Conservation (phyloP, 2,329 filamentous ascomycete genomes). For the Neonectria sp. region DNA sequence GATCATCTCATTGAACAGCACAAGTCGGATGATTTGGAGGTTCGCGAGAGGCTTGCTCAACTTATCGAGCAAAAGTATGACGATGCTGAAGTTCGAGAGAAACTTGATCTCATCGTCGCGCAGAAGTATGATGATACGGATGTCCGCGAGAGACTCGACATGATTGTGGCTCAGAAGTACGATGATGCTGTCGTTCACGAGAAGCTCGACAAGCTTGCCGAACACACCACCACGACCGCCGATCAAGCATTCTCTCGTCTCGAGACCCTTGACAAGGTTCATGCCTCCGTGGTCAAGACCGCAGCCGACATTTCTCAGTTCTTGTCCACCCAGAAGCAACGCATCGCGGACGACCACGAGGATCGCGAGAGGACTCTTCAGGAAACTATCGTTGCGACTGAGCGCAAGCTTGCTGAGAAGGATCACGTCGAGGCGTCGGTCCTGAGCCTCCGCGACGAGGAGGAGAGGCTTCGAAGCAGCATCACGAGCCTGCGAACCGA, state of each 20-base stretch:
- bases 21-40: slow-evolving; percentile 51
- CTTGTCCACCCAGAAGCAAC: slow-evolving; percentile 81
- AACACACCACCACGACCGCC: slow-evolving; percentile 72
- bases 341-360: slow-evolving; percentile 83
- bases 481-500: slow-evolving; percentile 75
- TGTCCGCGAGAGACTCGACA: slow-evolving; percentile 46
- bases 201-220: slow-evolving; percentile 66
- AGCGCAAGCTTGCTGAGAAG: slow-evolving; percentile 79
- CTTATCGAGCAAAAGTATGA: slow-evolving; percentile 53
- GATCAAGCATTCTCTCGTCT: slow-evolving; percentile 82
- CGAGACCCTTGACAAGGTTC: slow-evolving; percentile 88
- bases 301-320: slow-evolving; percentile 89
- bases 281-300: slow-evolving; percentile 87
- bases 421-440: slow-evolving; percentile 74
- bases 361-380: slow-evolving; percentile 84
- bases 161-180: slow-evolving; percentile 66
- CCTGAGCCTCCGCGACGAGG: slow-evolving; percentile 64
- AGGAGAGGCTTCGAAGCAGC: slow-evolving; percentile 66
- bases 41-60: slow-evolving; percentile 66
- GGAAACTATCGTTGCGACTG: slow-evolving; percentile 84
- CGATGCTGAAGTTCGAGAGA: slow-evolving; percentile 47
- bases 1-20: slow-evolving; percentile 50
- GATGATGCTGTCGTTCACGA: slow-evolving; percentile 61
- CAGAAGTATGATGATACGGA: slow-evolving; percentile 47
- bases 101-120: slow-evolving; percentile 45